Conservation (phyloP, 768 basidiomycete genomes). For the Suillus subluteus region DNA sequence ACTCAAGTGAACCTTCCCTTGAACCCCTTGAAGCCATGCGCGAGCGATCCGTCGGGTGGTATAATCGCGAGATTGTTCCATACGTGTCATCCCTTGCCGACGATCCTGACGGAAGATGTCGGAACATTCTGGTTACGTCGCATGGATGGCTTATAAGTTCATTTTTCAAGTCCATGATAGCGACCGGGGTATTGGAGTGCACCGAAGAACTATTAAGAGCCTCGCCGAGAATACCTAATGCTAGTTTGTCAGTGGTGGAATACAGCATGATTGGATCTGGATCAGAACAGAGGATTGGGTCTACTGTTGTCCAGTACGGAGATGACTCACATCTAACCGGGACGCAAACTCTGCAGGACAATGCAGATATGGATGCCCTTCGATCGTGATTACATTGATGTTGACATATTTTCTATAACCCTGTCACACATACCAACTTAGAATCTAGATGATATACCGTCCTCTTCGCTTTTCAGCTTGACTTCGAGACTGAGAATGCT, state of each 20-base stretch:
- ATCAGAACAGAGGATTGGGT: not conserved
- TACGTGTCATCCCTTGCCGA: constrained; percentile 33
- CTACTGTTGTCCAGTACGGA: not conserved
- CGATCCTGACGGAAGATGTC: constrained; percentile 25
- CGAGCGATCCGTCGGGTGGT: constrained; percentile 63
- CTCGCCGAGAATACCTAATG: constrained; percentile 23
- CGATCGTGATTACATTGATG: not conserved
- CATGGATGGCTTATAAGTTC: constrained; percentile 69
- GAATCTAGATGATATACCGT: not conserved
- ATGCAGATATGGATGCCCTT: constrained; percentile 2
- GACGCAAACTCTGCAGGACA: not conserved
- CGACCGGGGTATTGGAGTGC: constrained; percentile 42
- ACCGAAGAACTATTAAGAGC: constrained; percentile 34
- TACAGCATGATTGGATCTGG: not conserved
- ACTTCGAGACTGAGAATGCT: not conserved
- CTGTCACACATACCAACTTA: constrained; percentile 1
- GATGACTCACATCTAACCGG: not conserved
- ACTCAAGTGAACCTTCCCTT: constrained; percentile 28
- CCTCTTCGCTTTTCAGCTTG: not conserved
- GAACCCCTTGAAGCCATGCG: constrained; percentile 41
- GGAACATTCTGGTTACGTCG: constrained; percentile 57
- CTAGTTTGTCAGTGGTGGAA: constrained; percentile 1
- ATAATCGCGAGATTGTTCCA: constrained; percentile 50
- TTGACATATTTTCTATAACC: not conserved
- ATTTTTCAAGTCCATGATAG: constrained; percentile 53